phyloP scores from a whole-genome alignment of 1,284 basidiomycete species.

The Entoloma clypeatum region DNA sequence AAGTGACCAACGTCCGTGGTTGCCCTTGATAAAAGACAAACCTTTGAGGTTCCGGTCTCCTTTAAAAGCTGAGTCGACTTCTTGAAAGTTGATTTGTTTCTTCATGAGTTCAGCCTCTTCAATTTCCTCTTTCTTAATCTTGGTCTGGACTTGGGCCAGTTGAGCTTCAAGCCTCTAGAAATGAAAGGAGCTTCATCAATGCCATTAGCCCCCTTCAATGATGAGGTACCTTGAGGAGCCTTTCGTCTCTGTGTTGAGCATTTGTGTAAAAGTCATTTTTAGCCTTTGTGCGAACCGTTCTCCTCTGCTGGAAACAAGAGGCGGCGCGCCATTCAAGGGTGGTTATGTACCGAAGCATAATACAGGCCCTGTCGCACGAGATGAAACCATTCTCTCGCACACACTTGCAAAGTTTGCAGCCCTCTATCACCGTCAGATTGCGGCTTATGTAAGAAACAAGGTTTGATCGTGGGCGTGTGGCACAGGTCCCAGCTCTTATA shows the following conservation, averaged over 20 bases:
- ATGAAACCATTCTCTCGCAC: too few relatives aligned
- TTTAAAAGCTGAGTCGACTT: conserved; percentile 1
- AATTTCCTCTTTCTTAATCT: conserved; percentile 26
- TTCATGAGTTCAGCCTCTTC: conserved; percentile 20
- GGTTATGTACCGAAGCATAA: too few relatives aligned
- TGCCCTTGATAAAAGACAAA: not conserved
- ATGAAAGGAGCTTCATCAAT: conserved; percentile 9
- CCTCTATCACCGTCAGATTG: too few relatives aligned
- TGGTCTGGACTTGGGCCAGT: conserved; percentile 24
- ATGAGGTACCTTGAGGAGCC: conserved; percentile 20
- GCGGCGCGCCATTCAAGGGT: too few relatives aligned
- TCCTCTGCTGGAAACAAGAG: conserved; percentile 7
- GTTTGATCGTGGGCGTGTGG: conserved; percentile 24
- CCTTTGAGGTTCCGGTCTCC: conserved; percentile 8
- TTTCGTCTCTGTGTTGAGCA: conserved; percentile 20
- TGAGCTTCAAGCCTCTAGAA: conserved; percentile 28
- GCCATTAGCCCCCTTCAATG: conserved; percentile 2
- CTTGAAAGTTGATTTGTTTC: conserved; percentile 11
- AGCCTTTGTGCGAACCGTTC: conserved; percentile 18
- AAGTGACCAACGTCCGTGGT: not conserved
- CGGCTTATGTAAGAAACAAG: too few relatives aligned
- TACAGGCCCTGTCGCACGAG: too few relatives aligned
- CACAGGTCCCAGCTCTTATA: conserved; percentile 15
- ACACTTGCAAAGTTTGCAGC: too few relatives aligned
- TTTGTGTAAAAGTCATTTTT: conserved; percentile 21